Conservation (phyloP, 139 green algal species). For the Trebouxia sp. region DNA sequence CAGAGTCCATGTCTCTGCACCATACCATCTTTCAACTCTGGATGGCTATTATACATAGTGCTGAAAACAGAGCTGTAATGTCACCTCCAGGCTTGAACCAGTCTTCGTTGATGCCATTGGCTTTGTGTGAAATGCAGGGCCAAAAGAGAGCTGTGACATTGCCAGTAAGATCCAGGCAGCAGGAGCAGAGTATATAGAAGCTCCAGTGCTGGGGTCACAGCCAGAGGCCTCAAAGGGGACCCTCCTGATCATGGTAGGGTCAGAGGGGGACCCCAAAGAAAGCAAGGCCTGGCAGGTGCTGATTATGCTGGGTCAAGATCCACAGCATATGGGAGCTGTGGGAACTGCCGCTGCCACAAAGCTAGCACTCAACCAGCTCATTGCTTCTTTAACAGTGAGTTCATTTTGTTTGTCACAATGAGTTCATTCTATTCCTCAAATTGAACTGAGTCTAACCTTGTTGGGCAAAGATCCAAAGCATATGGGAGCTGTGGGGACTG, state of each 20-base stretch:
- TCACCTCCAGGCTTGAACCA: too few species aligned
- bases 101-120: too few species aligned
- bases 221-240: constrained; percentile 39
- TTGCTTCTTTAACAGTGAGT: constrained; percentile 36
- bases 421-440: too few species aligned
- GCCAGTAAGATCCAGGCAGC: background rate
- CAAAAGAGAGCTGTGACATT: constrained; percentile 27
- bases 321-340: constrained; percentile 37
- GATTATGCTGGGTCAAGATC: constrained; percentile 27
- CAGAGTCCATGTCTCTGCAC: too few species aligned
- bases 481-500: too few species aligned
- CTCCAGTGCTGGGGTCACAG: constrained; percentile 41
- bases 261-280: constrained; percentile 15
- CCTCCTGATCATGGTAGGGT: constrained; percentile 45
- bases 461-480: too few species aligned
- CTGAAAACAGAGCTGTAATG: too few species aligned
- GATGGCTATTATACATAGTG: too few species aligned
- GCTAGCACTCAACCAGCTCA: constrained; percentile 45
- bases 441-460: too few species aligned
- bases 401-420: too few species aligned
- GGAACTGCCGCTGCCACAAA: constrained; percentile 40
- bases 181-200: constrained; percentile 40
- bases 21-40: too few species aligned
- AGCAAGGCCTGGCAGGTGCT: constrained; percentile 38
- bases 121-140: constrained; percentile 4